Evolutionary conservation across 805 yeast genomes (phyloP), one percentile per base, ranked within the genome.

Genomic region (Trichomonascus vanleenenianus): DNA sequence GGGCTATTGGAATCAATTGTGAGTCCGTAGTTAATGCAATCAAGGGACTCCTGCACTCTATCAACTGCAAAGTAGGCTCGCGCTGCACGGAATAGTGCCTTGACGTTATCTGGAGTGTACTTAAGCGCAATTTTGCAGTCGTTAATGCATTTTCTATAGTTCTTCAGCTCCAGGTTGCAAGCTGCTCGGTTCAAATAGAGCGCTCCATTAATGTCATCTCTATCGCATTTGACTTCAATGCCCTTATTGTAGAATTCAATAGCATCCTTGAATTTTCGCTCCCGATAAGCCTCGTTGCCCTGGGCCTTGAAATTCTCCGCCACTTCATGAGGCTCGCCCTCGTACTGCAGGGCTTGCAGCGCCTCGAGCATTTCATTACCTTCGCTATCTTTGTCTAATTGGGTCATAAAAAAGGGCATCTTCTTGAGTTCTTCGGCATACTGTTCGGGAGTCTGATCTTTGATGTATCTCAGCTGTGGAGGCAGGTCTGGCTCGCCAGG

Each of bases 371-470:
- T 81, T 3, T 71, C 59, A 57, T 85, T 85, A 43, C 63, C 61
- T 38, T 79, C 83, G 3, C 74, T 81, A 12, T 83, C 93, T 54
- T 84, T 87, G 56, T 84, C 94, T 14, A 87, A 66, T 54, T 83
- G 75, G 12, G 88, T 88, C 98, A 93, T 93, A 70, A 93, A 93
- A 55, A 93, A 84, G 7, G 98, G 98, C 61, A 87, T 67, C 56
- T 85, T 73, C 60, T 87, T 87, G 57, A 93, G 67, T 54, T 87
- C 95, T 14, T 70, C 67, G 67, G 85, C 71, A 18, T 88, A 79
- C 51, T 88, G 89, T 47, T 84, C 95, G 0, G 83, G 71, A 1
- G 85, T 65, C 57, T 39, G 42, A 25, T 47, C 41, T 1, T 78
- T 67, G 35, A 72, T 56, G 49, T 81, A 81, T 0, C 82, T 69